Evolutionary conservation across 2,329 filamentous ascomycete genomes (phyloP), one percentile per base, ranked within the genome.

Genomic region (Phoma herbarum): DNA sequence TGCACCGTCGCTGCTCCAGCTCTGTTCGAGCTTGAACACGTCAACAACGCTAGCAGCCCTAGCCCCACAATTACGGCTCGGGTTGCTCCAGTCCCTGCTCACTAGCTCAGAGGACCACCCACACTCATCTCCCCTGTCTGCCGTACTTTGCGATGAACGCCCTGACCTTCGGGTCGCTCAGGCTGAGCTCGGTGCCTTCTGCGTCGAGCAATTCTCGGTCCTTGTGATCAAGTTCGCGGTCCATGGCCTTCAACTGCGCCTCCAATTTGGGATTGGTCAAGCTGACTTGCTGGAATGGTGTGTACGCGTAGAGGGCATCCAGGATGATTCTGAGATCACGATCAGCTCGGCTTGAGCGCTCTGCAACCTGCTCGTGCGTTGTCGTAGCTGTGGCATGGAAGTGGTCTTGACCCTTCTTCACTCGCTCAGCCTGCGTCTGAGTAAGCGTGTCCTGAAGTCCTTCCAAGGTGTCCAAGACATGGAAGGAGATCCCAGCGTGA

Each of bases 141-240:
- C 70, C 73, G 53, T 74, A 72, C 54, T 70, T 76, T 44, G 60
- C 65, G n/a, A 76, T 62, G 48, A 76, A 76, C 8, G 65, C 66
- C 58, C 66, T 66, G 25, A 76, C 72, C 52, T 61, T 71, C 18
- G 70, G 61, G 53, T 76, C 71, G 28, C 62, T 60, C 53, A 76
- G 52, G 20, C 64, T 71, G 43, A 78, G 50, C 58, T 74, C 67
- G 46, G 64, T 72, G 22, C 68, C 62, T 56, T 77, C 75, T 23
- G 67, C 75, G 18, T 66, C 69, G 33, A 81, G 26, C 65, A 82
- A 70, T 44, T 75, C 67, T n/a, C 72, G 64, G 20, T 78, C 77
- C 20, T 78, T 66, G 4, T 65, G 64, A 59, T 78, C 75, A 33
- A 80, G 73, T 23, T 74, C 67, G 29, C 57, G 57, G 57, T 80